Evolutionary conservation across 1,284 basidiomycete genomes (phyloP).

Genomic region (Sanghuangporus weigelae): DNA sequence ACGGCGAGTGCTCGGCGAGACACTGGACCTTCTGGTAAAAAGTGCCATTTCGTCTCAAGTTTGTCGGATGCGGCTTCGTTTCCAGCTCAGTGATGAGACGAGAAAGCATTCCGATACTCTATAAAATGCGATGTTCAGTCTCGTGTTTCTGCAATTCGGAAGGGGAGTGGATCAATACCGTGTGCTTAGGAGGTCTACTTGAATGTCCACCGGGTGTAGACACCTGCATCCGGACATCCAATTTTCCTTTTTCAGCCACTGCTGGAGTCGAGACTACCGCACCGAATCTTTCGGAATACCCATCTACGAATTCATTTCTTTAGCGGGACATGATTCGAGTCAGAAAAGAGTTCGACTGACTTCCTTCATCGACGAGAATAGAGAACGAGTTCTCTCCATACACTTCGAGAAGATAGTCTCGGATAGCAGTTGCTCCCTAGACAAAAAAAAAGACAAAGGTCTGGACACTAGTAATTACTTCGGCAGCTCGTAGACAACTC

Average conservation of each 20-base stretch:
- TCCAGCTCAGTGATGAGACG: slow-evolving; percentile 33
- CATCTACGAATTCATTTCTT: slow-evolving; percentile 25
- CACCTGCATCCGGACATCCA: slow-evolving; percentile 51
- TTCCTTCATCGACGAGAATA: slow-evolving; percentile 50
- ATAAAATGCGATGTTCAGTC: not conserved
- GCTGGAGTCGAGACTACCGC: slow-evolving; percentile 43
- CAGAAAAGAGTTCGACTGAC: slow-evolving; percentile 23
- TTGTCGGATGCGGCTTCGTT: slow-evolving; percentile 28
- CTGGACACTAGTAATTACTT: not conserved
- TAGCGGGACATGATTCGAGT: not conserved
- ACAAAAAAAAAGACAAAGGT: not conserved
- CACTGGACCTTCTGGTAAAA: slow-evolving; percentile 26
- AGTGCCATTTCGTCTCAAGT: slow-evolving; percentile 21
- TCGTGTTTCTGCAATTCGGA: not conserved
- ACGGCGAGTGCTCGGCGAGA: slow-evolving; percentile 30
- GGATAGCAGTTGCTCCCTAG: slow-evolving; percentile 46
- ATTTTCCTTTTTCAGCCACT: slow-evolving; percentile 62
- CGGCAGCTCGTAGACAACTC: slow-evolving; percentile 18
- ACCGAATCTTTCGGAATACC: slow-evolving; percentile 32
- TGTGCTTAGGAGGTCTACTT: slow-evolving; percentile 53
- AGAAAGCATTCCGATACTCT: slow-evolving; percentile 36
- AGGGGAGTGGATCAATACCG: slow-evolving; percentile 30
- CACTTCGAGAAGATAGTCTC: slow-evolving; percentile 38
- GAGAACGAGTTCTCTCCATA: slow-evolving; percentile 52
- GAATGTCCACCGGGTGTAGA: slow-evolving; percentile 63